phyloP scores from a whole-genome alignment of 1,139 yeast genomes.

The Saccharomyces uvarum region DNA sequence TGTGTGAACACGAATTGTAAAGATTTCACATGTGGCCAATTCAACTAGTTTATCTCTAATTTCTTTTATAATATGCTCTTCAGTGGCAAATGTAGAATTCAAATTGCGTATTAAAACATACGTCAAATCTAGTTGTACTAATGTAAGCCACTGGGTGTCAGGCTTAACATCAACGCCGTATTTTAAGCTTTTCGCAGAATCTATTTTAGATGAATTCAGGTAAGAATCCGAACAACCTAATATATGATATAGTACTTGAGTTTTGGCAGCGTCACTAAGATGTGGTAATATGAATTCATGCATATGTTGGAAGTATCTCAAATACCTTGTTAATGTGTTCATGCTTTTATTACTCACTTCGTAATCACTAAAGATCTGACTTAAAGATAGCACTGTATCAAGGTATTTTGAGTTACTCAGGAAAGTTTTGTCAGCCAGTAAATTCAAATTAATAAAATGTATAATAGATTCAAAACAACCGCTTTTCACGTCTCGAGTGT shows the following conservation, averaged over 20 bases:
- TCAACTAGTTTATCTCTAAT: constrained; percentile 29
- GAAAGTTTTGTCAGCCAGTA: constrained; percentile 23
- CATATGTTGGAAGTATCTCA: constrained; percentile 20
- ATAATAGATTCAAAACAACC: constrained; percentile 33
- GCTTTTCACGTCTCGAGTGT: constrained; percentile 23
- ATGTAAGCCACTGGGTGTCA: constrained; percentile 15
- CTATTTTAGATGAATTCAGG: background rate
- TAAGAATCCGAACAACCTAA: constrained; percentile 11
- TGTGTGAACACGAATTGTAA: constrained; percentile 35
- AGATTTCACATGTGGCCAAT: constrained; percentile 32
- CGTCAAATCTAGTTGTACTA: constrained; percentile 25
- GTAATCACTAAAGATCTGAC: constrained; percentile 13
- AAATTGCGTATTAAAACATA: constrained; percentile 18
- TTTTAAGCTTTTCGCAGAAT: background rate
- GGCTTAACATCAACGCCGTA: background rate
- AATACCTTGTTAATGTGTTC: constrained; percentile 18
- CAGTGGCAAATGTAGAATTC: constrained; percentile 29
- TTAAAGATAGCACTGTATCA: constrained; percentile 18
- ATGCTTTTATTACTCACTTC: constrained; percentile 11
- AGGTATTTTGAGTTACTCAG: constrained; percentile 24
- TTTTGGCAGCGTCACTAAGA: constrained; percentile 24
- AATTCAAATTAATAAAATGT: constrained; percentile 29
- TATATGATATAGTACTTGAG: constrained; percentile 19
- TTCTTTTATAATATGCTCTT: constrained; percentile 21
- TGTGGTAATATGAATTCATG: constrained; percentile 23